A percentile compares a stretch with the other conserved stretches of the same genome.
Evolutionary conservation across 345 rosid genomes (phyloP).

Genomic region (Pistacia vera): DNA sequence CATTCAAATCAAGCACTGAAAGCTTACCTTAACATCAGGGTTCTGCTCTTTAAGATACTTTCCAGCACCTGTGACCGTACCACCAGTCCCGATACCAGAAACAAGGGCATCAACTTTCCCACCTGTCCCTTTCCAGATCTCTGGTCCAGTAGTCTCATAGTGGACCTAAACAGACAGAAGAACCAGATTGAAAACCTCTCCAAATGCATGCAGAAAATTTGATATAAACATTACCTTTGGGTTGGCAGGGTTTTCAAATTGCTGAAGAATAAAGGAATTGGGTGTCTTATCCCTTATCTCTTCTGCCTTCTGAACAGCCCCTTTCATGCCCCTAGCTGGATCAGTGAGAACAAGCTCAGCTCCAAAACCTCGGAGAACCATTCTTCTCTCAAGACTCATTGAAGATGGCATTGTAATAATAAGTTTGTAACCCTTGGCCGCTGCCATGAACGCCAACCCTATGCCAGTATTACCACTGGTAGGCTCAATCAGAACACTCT

Average conservation of each 20-base stretch:
- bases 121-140: conserved; percentile 63
- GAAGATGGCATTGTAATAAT: conserved; percentile 81
- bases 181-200: conserved; percentile 1
- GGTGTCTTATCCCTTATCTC: conserved; percentile 63
- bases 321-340: conserved; percentile 70
- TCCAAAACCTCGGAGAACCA: conserved; percentile 75
- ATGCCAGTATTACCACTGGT: conserved; percentile 77
- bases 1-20: conserved; percentile 9
- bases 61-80: conserved; percentile 65
- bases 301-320: conserved; percentile 73
- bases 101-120: conserved; percentile 65
- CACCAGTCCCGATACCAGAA: conserved; percentile 72
- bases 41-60: conserved; percentile 70
- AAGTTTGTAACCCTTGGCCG: conserved; percentile 72
- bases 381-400: conserved; percentile 88
- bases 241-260: conserved; percentile 73
- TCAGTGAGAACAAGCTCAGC: conserved; percentile 77
- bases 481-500: conserved; percentile 79
- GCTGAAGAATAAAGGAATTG: conserved; percentile 62
- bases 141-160: conserved; percentile 70
- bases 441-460: conserved; percentile 78
- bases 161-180: conserved; percentile 45
- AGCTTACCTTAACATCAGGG: conserved; percentile 58
- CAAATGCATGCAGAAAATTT: background rate
- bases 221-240: conserved; percentile 55